Evolutionary conservation across 305 asterid species (phyloP), one percentile per base, ranked within the genome.

Genomic region (Monarda citriodora): DNA sequence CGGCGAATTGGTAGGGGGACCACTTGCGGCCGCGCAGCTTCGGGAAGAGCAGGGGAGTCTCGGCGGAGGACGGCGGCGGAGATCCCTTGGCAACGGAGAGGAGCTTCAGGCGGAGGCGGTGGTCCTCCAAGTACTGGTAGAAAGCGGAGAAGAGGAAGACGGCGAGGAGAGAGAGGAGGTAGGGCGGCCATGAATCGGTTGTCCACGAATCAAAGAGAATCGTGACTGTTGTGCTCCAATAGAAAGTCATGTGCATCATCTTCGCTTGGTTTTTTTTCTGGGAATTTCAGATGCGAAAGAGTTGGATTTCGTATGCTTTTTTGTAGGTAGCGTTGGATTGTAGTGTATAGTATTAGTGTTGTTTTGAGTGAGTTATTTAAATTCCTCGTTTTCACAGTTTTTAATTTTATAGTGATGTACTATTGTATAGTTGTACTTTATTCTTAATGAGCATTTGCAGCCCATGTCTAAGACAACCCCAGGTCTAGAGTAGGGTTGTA

Each of bases 221-320:
- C 20, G 98, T 92, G 0, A 77, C 98, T 1, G 53, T 76, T 54
- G 46, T 77, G 36, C 98, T 95, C 98, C 98, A 93, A 73, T 93
- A 93, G 53, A 93, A 88, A 3, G 96, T 93, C 98, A 93, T 93
- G 77, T 89, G 97, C 98, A 93, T 93, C 98, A 93, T 92, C 72
- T 75, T 87, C 58, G 47, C 68, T 6, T 18, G 6, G 6, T 18
- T 7, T 22, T 44, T 52, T 14, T 42, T 52, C 13, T 40, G 17
- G 71, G 5, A 22, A 23, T 65, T 56, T 17, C 22, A 36, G 64
- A 56, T 40, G 32, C 1, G 32, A 29, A 29, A 26, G 31, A 26
- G 31, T 26, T 26, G 6, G 59, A 29, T 59, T 42, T 20, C 16
- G 12, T 29, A 20, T 26, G 6, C 6, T 20, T 21, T 38, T 14